Conservation (phyloP, 2,329 filamentous ascomycete species). For the Aspergillus flavus region DNA sequence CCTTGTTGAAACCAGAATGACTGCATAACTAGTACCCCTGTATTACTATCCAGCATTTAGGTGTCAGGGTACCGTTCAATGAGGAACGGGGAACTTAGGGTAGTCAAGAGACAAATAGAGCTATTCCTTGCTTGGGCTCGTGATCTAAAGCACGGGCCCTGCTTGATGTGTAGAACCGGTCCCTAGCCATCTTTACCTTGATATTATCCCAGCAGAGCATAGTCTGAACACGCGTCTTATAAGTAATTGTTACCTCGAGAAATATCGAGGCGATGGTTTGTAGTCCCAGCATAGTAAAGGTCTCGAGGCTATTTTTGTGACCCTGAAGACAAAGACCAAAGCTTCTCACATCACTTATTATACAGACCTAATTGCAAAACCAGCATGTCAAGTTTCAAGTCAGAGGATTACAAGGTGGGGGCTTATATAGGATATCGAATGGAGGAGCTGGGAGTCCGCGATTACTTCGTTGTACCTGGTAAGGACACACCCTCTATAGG, state of each 20-base stretch:
- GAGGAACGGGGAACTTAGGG: too few relatives aligned
- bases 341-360: neutral
- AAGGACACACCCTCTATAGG: neutral
- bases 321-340: neutral
- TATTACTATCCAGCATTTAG: too few relatives aligned
- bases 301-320: neutral
- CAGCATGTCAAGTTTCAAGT: neutral
- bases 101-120: too few relatives aligned
- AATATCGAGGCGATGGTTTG: neutral
- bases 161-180: neutral
- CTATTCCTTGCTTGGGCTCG: too few relatives aligned
- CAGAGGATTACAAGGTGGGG: constrained; percentile 2
- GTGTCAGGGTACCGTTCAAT: too few relatives aligned
- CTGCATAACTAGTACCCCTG: too few relatives aligned
- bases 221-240: neutral
- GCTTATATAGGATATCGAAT: constrained; percentile 11
- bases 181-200: neutral
- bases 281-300: rapidly evolving
- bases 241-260: too few relatives aligned
- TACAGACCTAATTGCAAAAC: neutral
- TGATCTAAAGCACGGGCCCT: neutral
- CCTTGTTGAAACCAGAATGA: too few relatives aligned
- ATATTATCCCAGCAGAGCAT: rapidly evolving
- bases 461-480: constrained; percentile 19
- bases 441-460: constrained; percentile 11